Evolutionary conservation across 805 yeast genomes (phyloP), one percentile per base, ranked within the genome.

Genomic region (Metschnikowia dekortorum): DNA sequence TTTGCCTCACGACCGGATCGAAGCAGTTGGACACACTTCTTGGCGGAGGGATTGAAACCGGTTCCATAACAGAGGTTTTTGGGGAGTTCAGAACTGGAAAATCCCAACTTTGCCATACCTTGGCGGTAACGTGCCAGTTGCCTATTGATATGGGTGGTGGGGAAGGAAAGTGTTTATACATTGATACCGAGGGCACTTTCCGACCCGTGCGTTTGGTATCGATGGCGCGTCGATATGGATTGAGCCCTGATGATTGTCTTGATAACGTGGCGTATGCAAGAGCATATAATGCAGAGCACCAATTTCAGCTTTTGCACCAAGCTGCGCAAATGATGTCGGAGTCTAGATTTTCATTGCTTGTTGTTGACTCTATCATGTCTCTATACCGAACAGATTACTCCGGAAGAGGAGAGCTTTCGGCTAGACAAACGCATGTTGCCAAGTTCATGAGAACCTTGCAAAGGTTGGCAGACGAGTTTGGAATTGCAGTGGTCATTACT

Each of bases 41-140:
- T 37, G 97, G 97, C 8, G 99, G 99, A 48, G 99, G 99, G 39
- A 80, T 94, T 46, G 99, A 94, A 67, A 94, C 99, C 0, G 99
- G 99, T 2, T 87, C 96, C 2, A 86, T 94, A 56, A 94, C 99
- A 1, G 99, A 94, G 69, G 80, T 92, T 8, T 94, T 89, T 73
- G 99, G 99, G 35, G 99, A 94, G 68, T 94, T 91, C 67, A 82
- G 98, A 73, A 94, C 99, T 2, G 99, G 99, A 42, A 94, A 94
- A 66, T 89, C 97, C 4, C 99, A 94, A 73, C 71, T 94, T 43
- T 94, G 99, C 68, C 99, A 94, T 66, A 94, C 98, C 1, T 76
- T 94, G 49, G 96, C 98, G 0, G 96, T 94, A 6, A 92, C 97
- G 2, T 92, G 98, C 67, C 99, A 92, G 68, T 74, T 94, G 49